Base-by-base conservation (phyloP, 768 basidiomycete species). In the Plicaturopsis crispa region DNA sequence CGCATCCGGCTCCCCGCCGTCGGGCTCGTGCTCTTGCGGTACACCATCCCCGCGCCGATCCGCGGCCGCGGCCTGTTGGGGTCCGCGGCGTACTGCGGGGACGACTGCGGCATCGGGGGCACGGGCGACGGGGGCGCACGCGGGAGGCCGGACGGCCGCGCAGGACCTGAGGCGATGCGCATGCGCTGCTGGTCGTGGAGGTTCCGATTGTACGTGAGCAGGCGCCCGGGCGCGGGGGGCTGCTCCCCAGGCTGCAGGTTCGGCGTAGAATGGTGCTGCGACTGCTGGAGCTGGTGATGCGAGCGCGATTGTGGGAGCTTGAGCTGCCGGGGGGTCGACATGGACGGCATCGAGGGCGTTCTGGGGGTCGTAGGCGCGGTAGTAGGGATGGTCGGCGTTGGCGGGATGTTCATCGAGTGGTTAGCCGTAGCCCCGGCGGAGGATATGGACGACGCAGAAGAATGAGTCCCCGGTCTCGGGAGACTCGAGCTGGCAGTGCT, bases 11-110 rank as follows among this genome's bases (percentile, higher is more conserved):
- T 30, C 18, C 33, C 36, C 20, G 49, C 33, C 12, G 31, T 36
- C 7, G 48, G 31, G 20, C 16, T 41, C 42, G 23, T 41, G 41
- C 52, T 56, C 24, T 61, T 72, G 32, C 72, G 65, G 49, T 83
- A 83, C 24, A 64, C 57, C 80, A 83, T 83, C n/a, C 80, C 80
- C 8, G 80, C 78, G 5, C 80, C 80, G 7, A 73, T 81, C 20
- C 80, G 57, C 7, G 80, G 78, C 44, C 60, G 70, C 14, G 73
- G 75, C 12, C 63, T 58, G 3, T 51, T 42, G 35, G 44, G 30
- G 5, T 30, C 39, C 17, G 39, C 17, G 4, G 40, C 31, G 26
- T 46, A 11, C 6, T 38, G 31, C 14, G 43, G 31, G 30, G 43
- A 31, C 11, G 33, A 35, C 23, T 36, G 36, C 12, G 47, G 42